Evolutionary conservation across 768 basidiomycete genomes (phyloP).

Genomic region (Sutorius australiensis): DNA sequence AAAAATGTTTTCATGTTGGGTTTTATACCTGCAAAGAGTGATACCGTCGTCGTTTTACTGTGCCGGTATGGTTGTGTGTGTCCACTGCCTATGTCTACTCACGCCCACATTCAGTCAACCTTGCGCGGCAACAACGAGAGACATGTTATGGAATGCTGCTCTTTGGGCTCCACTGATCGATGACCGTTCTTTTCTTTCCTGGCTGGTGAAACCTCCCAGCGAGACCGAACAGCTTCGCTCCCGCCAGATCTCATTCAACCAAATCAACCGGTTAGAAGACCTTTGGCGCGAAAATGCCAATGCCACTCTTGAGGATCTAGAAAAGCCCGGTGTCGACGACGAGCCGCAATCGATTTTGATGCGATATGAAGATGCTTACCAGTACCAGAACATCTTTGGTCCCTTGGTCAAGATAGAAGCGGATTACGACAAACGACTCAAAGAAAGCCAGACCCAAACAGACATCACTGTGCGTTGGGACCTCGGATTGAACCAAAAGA

Average conservation of each 20-base stretch:
- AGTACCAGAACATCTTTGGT: slow-evolving; percentile 99
- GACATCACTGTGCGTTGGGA: slow-evolving; percentile 97
- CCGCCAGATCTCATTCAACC: slow-evolving; percentile 93
- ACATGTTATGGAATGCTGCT: slow-evolving; percentile 97
- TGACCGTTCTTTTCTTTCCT: slow-evolving; percentile 97
- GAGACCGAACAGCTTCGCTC: slow-evolving; percentile 96
- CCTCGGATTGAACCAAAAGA: slow-evolving; percentile 95
- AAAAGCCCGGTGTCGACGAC: slow-evolving; percentile 96
- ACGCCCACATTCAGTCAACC: slow-evolving; percentile 65
- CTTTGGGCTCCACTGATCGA: slow-evolving; percentile 99
- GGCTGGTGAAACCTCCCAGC: slow-evolving; percentile 96
- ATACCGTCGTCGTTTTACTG: slow-evolving; percentile 95
- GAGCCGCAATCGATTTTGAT: slow-evolving; percentile 90
- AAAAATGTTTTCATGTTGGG: slow-evolving; percentile 99
- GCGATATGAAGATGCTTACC: slow-evolving; percentile 97
- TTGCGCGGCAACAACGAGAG: slow-evolving; percentile 94
- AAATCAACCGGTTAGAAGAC: slow-evolving; percentile 97
- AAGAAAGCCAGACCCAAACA: slow-evolving; percentile 98
- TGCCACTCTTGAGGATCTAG: slow-evolving; percentile 94
- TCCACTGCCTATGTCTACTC: neutral
- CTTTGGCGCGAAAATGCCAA: slow-evolving; percentile 95
- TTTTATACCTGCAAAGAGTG: slow-evolving; percentile 98
- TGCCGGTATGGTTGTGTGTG: slow-evolving; percentile 65
- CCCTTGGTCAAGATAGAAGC: slow-evolving; percentile 99
- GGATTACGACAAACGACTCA: slow-evolving; percentile 96